These are phyloP conservation scores for Kwoniella pini DNA, from an alignment of 768 basidiomycete genomes.

Conservation along the genomic window DNA sequence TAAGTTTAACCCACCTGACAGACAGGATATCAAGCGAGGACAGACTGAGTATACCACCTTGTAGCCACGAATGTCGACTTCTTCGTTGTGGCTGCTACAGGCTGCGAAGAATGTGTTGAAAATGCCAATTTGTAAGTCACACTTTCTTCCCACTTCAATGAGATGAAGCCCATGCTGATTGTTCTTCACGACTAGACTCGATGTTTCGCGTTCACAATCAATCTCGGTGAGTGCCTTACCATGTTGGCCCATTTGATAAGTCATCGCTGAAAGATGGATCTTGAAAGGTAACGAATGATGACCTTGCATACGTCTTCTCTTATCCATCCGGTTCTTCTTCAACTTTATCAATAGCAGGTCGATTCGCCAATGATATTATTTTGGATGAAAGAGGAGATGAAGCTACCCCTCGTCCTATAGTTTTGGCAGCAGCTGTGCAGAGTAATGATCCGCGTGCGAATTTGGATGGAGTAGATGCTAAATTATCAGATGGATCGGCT, in stretches of 20 bases:
- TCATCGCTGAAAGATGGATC: neutral
- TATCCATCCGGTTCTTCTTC: slow-evolving; percentile 29
- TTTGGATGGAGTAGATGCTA: slow-evolving; percentile 14
- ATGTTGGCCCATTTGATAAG: neutral
- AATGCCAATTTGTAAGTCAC: slow-evolving; percentile 24
- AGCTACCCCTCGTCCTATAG: slow-evolving; percentile 19
- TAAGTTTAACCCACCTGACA: slow-evolving; percentile 24
- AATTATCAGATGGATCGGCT: slow-evolving; percentile 28
- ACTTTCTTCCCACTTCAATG: neutral
- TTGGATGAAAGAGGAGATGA: slow-evolving; percentile 23
- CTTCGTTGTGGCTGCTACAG: slow-evolving; percentile 34
- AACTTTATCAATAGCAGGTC: slow-evolving; percentile 22
- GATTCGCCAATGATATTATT: slow-evolving; percentile 16
- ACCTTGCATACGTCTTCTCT: slow-evolving; percentile 27
- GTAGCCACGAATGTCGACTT: slow-evolving; percentile 50
- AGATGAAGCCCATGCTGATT: neutral
- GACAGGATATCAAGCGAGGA: neutral
- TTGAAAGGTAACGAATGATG: slow-evolving; percentile 17
- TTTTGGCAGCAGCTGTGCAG: slow-evolving; percentile 18
- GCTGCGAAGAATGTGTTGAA: slow-evolving; percentile 31
- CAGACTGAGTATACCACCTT: too few species aligned
- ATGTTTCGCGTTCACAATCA: slow-evolving; percentile 17
- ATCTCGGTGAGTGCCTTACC: slow-evolving; percentile 25
- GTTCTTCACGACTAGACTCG: neutral
- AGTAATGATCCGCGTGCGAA: slow-evolving; percentile 12